Percentiles rank a stretch among this genome's conserved stretches.
Conservation (phyloP, 169 alveolate genomes). For the Ichthyophthirius multifiliis region DNA sequence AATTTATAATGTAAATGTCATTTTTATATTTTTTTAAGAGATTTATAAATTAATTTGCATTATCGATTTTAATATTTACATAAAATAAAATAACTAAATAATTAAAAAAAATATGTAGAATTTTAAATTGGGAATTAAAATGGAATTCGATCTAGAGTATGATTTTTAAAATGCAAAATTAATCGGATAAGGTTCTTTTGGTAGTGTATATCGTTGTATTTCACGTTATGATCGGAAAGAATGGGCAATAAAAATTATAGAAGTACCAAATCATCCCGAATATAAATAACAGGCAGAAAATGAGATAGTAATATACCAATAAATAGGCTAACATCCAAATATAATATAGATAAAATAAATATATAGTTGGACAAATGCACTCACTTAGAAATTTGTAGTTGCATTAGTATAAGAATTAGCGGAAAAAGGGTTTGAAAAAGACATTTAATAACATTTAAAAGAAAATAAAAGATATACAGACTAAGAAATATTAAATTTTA, state of each 20-base stretch:
- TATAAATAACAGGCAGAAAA: background rate
- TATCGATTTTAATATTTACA: too few species aligned
- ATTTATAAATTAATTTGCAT: too few species aligned
- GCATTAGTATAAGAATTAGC: background rate
- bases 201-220: background rate
- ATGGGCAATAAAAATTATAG: conserved; percentile 12
- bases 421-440: background rate
- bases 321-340: background rate
- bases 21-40: too few species aligned
- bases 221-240: background rate
- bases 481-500: background rate
- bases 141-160: conserved; percentile 10
- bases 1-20: too few species aligned
- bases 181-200: conserved; percentile 6
- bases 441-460: background rate
- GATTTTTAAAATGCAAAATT: background rate
- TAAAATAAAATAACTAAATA: too few species aligned
- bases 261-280: background rate
- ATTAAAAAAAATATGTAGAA: too few species aligned
- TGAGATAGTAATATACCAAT: background rate
- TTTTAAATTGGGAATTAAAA: background rate
- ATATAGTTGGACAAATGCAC: background rate
- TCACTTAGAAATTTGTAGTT: background rate
- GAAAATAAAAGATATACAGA: background rate
- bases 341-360: background rate